These are phyloP conservation scores for Nemania serpens DNA, from an alignment of 2,329 filamentous ascomycete species.

Conservation along the genomic window DNA sequence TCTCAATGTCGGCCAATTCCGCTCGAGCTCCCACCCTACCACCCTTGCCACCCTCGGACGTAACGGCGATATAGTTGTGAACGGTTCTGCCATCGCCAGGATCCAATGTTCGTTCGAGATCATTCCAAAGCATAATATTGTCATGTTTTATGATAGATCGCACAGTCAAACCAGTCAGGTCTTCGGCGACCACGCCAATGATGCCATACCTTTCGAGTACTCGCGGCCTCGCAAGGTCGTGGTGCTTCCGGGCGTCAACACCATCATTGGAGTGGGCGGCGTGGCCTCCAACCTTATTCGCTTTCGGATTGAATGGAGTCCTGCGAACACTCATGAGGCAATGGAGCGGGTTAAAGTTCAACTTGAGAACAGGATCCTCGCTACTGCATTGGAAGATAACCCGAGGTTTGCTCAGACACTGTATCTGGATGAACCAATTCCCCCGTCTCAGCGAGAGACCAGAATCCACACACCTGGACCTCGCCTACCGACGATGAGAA, in stretches of 20 bases:
- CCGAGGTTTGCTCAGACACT: neutral
- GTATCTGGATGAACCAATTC: neutral
- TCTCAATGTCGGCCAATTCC: constrained; percentile 2
- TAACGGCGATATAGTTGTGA: neutral
- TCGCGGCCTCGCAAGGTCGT: constrained; percentile 1
- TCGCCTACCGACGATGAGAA: neutral
- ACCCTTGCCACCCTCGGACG: constrained; percentile 5
- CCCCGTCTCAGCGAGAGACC: neutral
- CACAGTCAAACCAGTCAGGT: neutral
- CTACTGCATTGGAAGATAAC: neutral
- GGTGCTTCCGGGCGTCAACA: neutral
- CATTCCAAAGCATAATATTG: neutral
- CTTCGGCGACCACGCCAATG: neutral
- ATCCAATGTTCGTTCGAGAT: constrained; percentile 13
- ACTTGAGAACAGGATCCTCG: too few species aligned
- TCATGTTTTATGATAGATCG: constrained; percentile 11
- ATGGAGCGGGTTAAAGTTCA: neutral
- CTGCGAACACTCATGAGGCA: rapidly evolving
- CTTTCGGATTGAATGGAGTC: neutral
- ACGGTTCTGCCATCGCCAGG: neutral
- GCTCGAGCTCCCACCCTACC: neutral
- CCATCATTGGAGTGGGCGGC: neutral
- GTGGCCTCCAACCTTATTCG: neutral
- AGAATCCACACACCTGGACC: neutral
- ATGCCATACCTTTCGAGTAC: neutral